These are phyloP conservation scores for Auxenochlorella pyrenoidosa DNA, from an alignment of 139 green algal species.

Conservation along the genomic window DNA sequence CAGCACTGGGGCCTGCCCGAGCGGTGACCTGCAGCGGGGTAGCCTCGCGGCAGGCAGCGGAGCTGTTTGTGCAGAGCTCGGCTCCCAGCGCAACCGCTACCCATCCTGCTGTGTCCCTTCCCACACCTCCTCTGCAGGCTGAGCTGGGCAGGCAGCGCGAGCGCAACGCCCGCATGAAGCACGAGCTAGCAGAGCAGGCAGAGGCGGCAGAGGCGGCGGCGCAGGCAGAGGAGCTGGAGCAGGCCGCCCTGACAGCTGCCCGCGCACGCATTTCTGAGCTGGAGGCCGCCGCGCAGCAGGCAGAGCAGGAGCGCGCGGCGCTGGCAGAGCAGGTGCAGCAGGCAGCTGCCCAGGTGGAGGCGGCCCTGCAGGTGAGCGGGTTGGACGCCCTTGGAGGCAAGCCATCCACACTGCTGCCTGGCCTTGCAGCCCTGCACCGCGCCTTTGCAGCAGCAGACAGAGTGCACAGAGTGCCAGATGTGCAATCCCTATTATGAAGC, in stretches of 20 bases:
- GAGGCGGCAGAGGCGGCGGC: constrained; percentile 6
- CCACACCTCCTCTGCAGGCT: background rate
- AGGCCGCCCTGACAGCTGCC: background rate
- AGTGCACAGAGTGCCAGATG: too few species aligned
- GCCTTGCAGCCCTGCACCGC: too few species aligned
- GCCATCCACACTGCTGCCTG: background rate
- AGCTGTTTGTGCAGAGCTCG: too few species aligned
- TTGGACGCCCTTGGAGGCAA: background rate
- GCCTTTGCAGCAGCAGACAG: too few species aligned
- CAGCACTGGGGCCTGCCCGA: too few species aligned
- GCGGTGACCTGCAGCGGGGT: too few species aligned
- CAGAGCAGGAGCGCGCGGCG: background rate
- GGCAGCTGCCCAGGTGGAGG: background rate
- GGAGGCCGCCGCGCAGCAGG: constrained; percentile 3
- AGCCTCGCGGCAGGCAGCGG: too few species aligned
- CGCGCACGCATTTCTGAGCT: constrained; percentile 9
- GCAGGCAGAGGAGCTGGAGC: constrained; percentile 6
- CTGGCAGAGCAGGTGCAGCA: background rate
- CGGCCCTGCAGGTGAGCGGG: background rate
- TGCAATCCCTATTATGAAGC: too few species aligned
- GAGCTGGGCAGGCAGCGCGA: constrained; percentile 36
- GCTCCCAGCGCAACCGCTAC: too few species aligned
- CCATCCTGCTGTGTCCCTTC: too few species aligned
- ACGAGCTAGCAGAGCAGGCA: constrained; percentile 36
- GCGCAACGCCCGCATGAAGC: constrained; percentile 29